These are phyloP conservation scores for Penicillium cosmopolitanum DNA, from an alignment of 495 filamentous ascomycete species.

Conservation along the genomic window DNA sequence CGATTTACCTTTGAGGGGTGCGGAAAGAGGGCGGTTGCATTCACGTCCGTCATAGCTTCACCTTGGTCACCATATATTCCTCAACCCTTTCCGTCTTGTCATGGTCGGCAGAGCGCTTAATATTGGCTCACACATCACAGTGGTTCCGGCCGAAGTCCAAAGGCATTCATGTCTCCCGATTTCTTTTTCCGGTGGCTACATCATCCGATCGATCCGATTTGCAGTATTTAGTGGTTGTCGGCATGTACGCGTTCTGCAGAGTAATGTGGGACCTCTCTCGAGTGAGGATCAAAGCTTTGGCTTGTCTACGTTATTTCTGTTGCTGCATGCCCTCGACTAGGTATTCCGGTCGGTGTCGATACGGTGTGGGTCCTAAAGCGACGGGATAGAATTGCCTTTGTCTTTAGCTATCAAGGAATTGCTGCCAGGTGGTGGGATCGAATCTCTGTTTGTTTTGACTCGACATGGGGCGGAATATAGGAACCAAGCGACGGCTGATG, in stretches of 20 bases:
- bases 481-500: conserved; percentile 22
- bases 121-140: conserved; percentile 7
- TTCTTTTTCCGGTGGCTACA: conserved; percentile 12
- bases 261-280: conserved; percentile 79
- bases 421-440: conserved; percentile 27
- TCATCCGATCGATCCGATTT: conserved; percentile 6
- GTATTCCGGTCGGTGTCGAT: conserved; percentile 11
- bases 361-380: conserved; percentile 18
- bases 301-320: conserved; percentile 67
- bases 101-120: conserved; percentile 3
- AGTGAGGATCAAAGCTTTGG: conserved; percentile 95
- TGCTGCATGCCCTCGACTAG: conserved; percentile 13
- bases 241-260: conserved; percentile 17
- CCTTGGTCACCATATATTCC: conserved; percentile 12
- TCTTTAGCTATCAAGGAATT: conserved; percentile 19
- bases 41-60: conserved; percentile 8
- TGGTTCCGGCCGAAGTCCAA: conserved; percentile 13
- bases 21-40: conserved; percentile 24
- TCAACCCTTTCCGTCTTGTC: conserved; percentile 19
- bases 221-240: conserved; percentile 4
- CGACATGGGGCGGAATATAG: conserved; percentile 40
- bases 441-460: conserved; percentile 27
- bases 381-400: conserved; percentile 40
- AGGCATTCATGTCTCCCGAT: conserved; percentile 8
- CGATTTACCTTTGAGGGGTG: conserved; percentile 21